A percentile compares a stretch with the other conserved stretches of the same genome.
These are phyloP conservation scores for Aaosphaeria pasadenensis DNA, from an alignment of 2,329 filamentous ascomycete species.

Conservation along the genomic window DNA sequence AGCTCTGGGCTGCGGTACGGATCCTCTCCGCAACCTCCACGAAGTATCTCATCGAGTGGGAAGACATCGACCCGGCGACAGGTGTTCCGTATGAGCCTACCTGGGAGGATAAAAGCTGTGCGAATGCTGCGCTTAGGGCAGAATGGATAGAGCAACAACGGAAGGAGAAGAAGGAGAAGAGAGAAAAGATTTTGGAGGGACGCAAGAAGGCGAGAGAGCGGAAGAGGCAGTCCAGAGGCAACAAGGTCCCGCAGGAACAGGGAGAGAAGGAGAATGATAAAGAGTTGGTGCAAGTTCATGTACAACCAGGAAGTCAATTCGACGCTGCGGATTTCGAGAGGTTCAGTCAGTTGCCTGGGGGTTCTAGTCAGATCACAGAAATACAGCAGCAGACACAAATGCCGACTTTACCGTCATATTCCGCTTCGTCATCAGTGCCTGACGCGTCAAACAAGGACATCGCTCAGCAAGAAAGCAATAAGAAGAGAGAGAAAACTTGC, in stretches of 20 bases:
- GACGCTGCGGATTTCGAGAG: slow-evolving; percentile 18
- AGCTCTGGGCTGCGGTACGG: not conserved
- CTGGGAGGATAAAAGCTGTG: slow-evolving; percentile 48
- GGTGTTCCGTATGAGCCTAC: slow-evolving; percentile 41
- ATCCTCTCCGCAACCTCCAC: not conserved
- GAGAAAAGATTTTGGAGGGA: no score
- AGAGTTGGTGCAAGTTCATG: slow-evolving; percentile 6
- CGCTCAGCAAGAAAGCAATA: not conserved
- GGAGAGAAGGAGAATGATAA: no score
- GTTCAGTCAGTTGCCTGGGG: slow-evolving; percentile 14
- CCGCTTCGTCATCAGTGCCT: no score
- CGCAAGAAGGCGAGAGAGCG: no score
- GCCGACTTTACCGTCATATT: no score
- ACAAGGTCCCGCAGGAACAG: no score
- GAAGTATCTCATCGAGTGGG: slow-evolving; percentile 53
- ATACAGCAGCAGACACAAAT: no score
- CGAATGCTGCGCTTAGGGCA: slow-evolving; percentile 16
- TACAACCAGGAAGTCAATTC: slow-evolving; percentile 14
- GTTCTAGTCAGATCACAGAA: not conserved
- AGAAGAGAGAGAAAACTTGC: not conserved
- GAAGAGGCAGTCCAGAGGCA: no score
- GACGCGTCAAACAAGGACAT: not conserved
- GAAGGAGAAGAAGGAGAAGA: slow-evolving; percentile 1
- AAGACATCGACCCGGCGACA: slow-evolving; percentile 43
- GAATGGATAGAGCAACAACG: slow-evolving; percentile 32